Conservation (phyloP, 768 basidiomycete genomes). For the Panaeolus papilionaceus region DNA sequence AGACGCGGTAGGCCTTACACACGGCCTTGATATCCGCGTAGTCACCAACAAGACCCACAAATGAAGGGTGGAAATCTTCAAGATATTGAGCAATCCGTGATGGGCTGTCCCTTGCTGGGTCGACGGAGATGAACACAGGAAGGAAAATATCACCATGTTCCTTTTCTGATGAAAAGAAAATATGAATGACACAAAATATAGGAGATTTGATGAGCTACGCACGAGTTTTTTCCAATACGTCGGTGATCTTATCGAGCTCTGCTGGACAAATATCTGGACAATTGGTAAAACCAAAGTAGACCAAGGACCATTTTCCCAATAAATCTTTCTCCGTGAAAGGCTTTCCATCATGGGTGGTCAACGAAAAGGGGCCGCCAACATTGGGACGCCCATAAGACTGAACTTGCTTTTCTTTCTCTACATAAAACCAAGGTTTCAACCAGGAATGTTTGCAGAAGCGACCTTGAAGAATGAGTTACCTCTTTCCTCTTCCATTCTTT, state of each 20-base stretch:
- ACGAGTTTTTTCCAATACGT: slow-evolving; percentile 77
- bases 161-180: slow-evolving; percentile 54
- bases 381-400: slow-evolving; percentile 84
- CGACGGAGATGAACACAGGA: slow-evolving; percentile 95
- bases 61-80: slow-evolving; percentile 89
- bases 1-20: slow-evolving; percentile 96
- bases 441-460: slow-evolving; percentile 12
- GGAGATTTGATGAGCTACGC: slow-evolving; percentile 31
- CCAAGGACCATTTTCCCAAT: slow-evolving; percentile 87
- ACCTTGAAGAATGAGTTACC: slow-evolving; percentile 52
- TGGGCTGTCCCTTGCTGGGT: slow-evolving; percentile 88
- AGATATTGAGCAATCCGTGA: slow-evolving; percentile 68
- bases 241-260: slow-evolving; percentile 94
- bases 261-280: slow-evolving; percentile 99
- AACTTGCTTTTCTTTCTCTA: slow-evolving; percentile 77
- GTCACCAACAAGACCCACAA: slow-evolving; percentile 86
- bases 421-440: neutral
- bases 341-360: slow-evolving; percentile 69
- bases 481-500: slow-evolving; percentile 73
- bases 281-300: slow-evolving; percentile 99
- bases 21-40: slow-evolving; percentile 84
- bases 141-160: slow-evolving; percentile 75
- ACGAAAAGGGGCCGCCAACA: slow-evolving; percentile 89
- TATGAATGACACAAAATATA: slow-evolving; percentile 12
- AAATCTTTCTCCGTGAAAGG: slow-evolving; percentile 86